Percentiles rank a stretch among this genome's conserved stretches.
Evolutionary conservation across 192 early-diverging fungal species (phyloP).

Genomic region (Entomortierella lignicola): DNA sequence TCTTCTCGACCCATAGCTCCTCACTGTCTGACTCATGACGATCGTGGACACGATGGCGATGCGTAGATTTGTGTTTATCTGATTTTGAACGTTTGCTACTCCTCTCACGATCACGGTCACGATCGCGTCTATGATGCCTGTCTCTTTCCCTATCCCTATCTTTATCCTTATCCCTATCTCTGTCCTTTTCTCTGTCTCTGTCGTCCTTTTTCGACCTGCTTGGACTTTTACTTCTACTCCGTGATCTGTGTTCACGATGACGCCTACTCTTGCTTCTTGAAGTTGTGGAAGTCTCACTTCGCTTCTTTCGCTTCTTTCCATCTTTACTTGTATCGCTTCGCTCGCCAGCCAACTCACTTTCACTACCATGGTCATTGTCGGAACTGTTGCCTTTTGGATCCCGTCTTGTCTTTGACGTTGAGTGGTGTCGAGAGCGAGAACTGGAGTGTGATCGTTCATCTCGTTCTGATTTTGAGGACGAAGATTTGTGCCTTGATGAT

Average conservation of each 20-base stretch:
- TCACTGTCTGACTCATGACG: slow-evolving; percentile 3
- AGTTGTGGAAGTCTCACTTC: slow-evolving; percentile 1
- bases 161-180: neutral
- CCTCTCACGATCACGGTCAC: neutral
- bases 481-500: slow-evolving; percentile 16
- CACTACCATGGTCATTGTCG: neutral
- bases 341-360: neutral
- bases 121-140: neutral
- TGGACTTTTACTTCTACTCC: slow-evolving; percentile 24
- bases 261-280: slow-evolving; percentile 11
- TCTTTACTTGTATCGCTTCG: neutral
- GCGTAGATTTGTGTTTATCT: slow-evolving; percentile 1
- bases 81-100: slow-evolving; percentile 10
- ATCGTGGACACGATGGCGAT: neutral
- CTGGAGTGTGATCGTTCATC: neutral
- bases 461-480: slow-evolving; percentile 13
- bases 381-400: neutral
- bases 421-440: slow-evolving; percentile 7
- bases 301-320: neutral
- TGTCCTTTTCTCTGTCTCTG: slow-evolving; percentile 7
- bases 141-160: neutral
- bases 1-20: slow-evolving; percentile 21
- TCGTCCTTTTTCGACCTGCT: slow-evolving; percentile 2
- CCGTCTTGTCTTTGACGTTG: slow-evolving; percentile 3
- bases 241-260: slow-evolving; percentile 12